These are phyloP conservation scores for Microstegium vimineum DNA, from an alignment of 176 grass and related monocot species.

Conservation along the genomic window DNA sequence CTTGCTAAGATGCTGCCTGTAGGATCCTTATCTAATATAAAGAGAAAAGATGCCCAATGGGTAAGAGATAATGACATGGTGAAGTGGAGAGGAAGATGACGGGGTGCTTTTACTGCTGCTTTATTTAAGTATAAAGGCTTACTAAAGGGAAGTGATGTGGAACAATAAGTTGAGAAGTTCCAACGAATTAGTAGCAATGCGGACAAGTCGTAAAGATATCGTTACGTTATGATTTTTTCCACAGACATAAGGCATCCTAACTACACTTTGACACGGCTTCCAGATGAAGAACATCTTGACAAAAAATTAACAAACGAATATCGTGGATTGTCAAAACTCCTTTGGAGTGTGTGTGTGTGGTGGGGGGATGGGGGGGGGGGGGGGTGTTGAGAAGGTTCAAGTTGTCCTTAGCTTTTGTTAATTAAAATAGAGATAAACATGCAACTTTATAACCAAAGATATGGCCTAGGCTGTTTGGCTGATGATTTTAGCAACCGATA, in stretches of 20 bases:
- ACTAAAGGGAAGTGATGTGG: background rate
- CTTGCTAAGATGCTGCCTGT: background rate
- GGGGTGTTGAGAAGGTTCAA: no score
- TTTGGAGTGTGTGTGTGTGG: no score
- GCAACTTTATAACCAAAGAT: background rate
- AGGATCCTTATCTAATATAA: background rate
- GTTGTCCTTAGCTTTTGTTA: background rate
- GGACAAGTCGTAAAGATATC: background rate
- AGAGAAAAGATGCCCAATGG: background rate
- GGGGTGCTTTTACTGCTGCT: background rate
- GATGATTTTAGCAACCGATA: no score
- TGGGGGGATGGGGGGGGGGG: no score
- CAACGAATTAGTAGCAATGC: background rate
- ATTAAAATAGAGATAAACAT: background rate
- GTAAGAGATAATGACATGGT: background rate
- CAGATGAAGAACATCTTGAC: background rate
- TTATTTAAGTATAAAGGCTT: background rate
- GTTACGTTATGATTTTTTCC: background rate
- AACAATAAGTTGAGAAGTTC: background rate
- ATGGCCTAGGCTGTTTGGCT: no score
- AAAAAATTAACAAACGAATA: background rate
- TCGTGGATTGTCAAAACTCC: background rate
- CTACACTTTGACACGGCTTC: background rate
- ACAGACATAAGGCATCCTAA: background rate
- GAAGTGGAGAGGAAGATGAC: constrained; percentile 16